Evolutionary conservation across 352 stramenopile genomes (phyloP), one percentile per base, ranked within the genome.

Genomic region (Globisporangium nagaii): DNA sequence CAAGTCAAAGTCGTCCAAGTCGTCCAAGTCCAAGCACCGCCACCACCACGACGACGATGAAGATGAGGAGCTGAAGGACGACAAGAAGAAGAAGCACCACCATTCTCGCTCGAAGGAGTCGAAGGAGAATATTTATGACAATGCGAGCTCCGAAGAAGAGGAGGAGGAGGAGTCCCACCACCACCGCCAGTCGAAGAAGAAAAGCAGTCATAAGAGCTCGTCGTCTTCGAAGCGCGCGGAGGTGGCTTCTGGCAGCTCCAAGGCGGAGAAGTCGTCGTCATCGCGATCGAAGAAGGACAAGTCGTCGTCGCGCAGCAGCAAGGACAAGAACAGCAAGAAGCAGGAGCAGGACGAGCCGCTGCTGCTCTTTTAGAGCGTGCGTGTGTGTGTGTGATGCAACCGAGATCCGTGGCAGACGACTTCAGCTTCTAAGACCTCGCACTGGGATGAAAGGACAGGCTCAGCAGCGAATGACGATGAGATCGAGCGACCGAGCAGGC

Each of bases 301-400:
- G 28, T 37, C 37, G 37, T 37, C 37, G 37, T 43, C 43, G 43
- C 58, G 41, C 24, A 56, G 51, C 22, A 56, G 25, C 25, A 66
- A 47, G 42, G 49, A 70, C 39, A 63, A 68, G 36, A 68, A 83
- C 31, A 58, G 66, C 51, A 70, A 63, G 53, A 65, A 56, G 35
- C 58, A 65, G 42, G 47, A 65, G 30, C 66, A 68, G 59, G 78
- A 75, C 52, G 72, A 90, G 63, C 74, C 75, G 41, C 68, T 93
- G 56, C 57, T 93, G 60, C 71, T 93, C 35, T 88, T 93, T 80
- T 93, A 90, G 71, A 82, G n/a, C 55, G 47, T 51, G 22, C 27
- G 22, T 45, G 53, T 41, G 46, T 22, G 32, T 49, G 19, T 45
- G 27, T 27, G 13, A n/a, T 31, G 41, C 25, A 34, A 34, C n/a